Evolutionary conservation across 768 basidiomycete genomes (phyloP), one percentile per base, ranked within the genome.

Genomic region (Boletus tomentosulus): DNA sequence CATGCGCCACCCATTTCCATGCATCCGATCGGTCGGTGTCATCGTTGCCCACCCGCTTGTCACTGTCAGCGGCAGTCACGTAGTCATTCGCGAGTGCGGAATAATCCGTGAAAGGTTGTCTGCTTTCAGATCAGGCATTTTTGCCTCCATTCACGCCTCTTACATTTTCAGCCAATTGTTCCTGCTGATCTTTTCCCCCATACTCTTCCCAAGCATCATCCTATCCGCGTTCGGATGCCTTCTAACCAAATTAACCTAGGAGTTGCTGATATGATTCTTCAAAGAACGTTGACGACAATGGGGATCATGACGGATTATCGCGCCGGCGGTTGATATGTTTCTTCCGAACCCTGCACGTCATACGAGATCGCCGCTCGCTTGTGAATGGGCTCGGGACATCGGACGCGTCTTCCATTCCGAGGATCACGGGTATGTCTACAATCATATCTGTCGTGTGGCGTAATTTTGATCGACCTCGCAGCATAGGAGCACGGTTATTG

Each of bases 1-100:
- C 39, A 41, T 24, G 2, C 41, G 41, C 24, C 41, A 68, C 89
- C 19, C 87, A 89, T 25, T 22, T 25, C 7, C 27, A 28, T 30
- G 15, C 28, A 44, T 44, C 27, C 43, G n/a, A 44, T 44, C 28
- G 28, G 45, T 31, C 28, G 11, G 43, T 28, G 43, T 31, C 16
- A 19, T 45, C 25, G 12, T 27, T 8, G 27, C 41, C 41, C 10
- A 1, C 24, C 19, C 10, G 22, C 22, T 24, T 42, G 41, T 24
- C 24, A 42, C 16, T 42, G n/a, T 35, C 34, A n/a, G 19, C 19
- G 1, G 19, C 19, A 19, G 19, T 19, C 19, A 19, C 19, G 19
- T 19, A 19, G 19, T 19, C 19, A 19, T 11, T 38, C n/a, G 38
- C n/a, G n/a, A n/a, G 19, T 39, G 38, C 7, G 19, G 38, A 22